These are phyloP conservation scores for Cladobotryum protrusum DNA, from an alignment of 2,329 filamentous ascomycete genomes.

Conservation along the genomic window DNA sequence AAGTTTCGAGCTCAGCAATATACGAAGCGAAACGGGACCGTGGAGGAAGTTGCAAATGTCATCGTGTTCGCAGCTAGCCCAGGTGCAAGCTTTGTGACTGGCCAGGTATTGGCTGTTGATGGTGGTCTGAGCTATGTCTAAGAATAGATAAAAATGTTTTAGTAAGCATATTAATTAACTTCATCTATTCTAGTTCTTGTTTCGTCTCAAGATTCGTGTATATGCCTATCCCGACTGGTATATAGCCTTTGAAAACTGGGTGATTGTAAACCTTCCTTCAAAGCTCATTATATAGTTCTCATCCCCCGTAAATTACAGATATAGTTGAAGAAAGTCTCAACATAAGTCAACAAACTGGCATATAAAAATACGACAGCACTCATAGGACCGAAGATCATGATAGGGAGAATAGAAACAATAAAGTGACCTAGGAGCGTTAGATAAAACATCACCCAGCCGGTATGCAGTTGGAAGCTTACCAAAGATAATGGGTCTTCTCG, in stretches of 20 bases:
- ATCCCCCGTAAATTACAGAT: no score
- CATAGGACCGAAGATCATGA: conserved; percentile 16
- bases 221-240: no score
- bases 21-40: conserved; percentile 14
- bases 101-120: conserved; percentile 16
- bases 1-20: conserved; percentile 24
- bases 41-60: conserved; percentile 15
- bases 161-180: no score
- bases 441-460: neutral
- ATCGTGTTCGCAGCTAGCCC: conserved; percentile 13
- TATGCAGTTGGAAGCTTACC: conserved; percentile 9
- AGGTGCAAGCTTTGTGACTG: conserved; percentile 15
- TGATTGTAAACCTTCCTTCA: no score
- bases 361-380: conserved; percentile 11
- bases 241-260: no score
- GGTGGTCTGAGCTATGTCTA: conserved; percentile 11
- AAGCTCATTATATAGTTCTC: no score
- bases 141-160: no score
- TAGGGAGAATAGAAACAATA: conserved; percentile 14
- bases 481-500: conserved; percentile 16
- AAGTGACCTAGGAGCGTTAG: conserved; percentile 13
- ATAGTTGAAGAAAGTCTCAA: no score
- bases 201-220: no score
- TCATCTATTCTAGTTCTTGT: no score
- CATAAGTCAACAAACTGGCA: neutral